Percentiles rank a stretch among this genome's conserved stretches.
These are phyloP conservation scores for Solidago caesia DNA, from an alignment of 129 eudicot genomes.

Conservation along the genomic window DNA sequence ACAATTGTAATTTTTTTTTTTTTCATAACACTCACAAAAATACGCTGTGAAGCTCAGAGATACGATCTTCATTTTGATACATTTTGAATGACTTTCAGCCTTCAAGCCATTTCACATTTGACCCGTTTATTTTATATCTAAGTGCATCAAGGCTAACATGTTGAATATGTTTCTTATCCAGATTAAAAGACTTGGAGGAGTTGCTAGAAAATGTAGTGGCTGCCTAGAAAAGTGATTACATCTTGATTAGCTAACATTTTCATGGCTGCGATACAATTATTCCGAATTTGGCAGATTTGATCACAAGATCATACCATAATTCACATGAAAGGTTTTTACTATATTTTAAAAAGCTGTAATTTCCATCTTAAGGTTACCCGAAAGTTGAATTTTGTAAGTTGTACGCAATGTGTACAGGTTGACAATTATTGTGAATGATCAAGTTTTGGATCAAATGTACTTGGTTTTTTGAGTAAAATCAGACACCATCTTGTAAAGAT, in stretches of 20 bases:
- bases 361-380: too few relatives aligned
- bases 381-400: too few relatives aligned
- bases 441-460: too few relatives aligned
- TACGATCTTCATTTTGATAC: too few relatives aligned
- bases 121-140: neutral
- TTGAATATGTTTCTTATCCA: slow-evolving; percentile 31
- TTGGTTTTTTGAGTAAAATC: too few relatives aligned
- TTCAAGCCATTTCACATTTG: neutral
- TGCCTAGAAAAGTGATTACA: slow-evolving; percentile 22
- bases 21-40: too few relatives aligned
- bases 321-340: neutral
- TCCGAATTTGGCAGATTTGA: neutral
- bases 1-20: too few relatives aligned
- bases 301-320: neutral
- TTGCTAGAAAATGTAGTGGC: slow-evolving; percentile 57
- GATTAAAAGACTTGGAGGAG: slow-evolving; percentile 75
- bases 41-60: too few relatives aligned
- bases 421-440: too few relatives aligned
- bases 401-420: too few relatives aligned
- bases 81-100: too few relatives aligned
- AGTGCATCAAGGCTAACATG: neutral
- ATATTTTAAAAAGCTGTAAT: neutral
- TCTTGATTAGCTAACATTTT: neutral
- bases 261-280: neutral
- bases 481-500: too few relatives aligned